Evolutionary conservation across 164 flowering plant species (phyloP), one percentile per base, ranked within the genome.

Genomic region (Aristolochia fimbriata): DNA sequence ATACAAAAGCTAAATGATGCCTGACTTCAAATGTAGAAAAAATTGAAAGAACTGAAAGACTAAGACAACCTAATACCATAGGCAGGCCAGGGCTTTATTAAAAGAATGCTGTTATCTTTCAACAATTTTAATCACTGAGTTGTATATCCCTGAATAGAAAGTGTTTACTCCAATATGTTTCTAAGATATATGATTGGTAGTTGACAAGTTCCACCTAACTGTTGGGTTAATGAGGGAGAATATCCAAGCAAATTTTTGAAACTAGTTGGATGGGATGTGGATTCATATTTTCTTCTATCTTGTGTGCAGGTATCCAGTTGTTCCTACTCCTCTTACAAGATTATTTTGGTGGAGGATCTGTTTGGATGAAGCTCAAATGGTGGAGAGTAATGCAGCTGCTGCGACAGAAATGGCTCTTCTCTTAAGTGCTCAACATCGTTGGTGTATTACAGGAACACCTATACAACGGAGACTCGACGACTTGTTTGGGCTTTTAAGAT

Each of bases 331-430:
- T 16, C 85, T 93, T 13, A 93, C 98, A 53, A 81, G 90, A 74
- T 66, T 93, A 75, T 75, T 67, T 48, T 93, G 97, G 97, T 93
- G 97, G 98, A 83, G 98, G 64, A 65, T 93, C 70, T 93, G 98
- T 73, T 74, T 93, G 74, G 98, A 93, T 71, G 98, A 93, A 78
- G 98, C 96, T 67, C 98, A 93, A 75, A 93, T 93, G 98, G 98
- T 93, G 60, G 98, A 93, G 78, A 83, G 90, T 65, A 86, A 78
- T 77, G 70, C 76, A 53, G 82, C 90, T 63, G 83, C 88, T 59
- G 98, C 97, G 63, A 77, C 97, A 62, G 98, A 93, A 72, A 87
- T 93, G 97, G 98, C 98, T 54, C 15, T 85, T 62, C 83, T 96
- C 27, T 74, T 93, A 27, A 80, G 76, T 74, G 76, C 91, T 53